Evolutionary conservation across 1,284 basidiomycete species (phyloP), one percentile per base, ranked within the genome.

Genomic region (Coniferiporia sulphurascens): DNA sequence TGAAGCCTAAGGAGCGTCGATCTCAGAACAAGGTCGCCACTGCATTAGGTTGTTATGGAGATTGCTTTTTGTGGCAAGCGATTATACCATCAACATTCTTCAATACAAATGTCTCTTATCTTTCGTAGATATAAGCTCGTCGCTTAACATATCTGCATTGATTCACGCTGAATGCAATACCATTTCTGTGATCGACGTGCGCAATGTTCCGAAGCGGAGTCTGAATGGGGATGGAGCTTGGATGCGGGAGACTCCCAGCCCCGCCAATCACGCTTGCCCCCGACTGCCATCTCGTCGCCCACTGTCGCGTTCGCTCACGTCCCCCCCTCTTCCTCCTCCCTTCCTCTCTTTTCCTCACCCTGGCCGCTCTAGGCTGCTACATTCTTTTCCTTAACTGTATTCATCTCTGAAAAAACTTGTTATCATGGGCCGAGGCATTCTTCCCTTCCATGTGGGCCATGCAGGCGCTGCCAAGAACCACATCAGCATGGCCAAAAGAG

Each of bases 361-460:
- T 22, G 13, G 53, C 48, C 56, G 36, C 1, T 17, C 56, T 38
- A n/a, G 56, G 56, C 50, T 44, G 35, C 50, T 36, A 52, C 56
- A 35, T 21, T 58, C 56, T 43, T 59, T 59, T 55, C 52, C 41
- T 43, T 45, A 38, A 49, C 52, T 55, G 48, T 21, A 35, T 48
- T 38, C 15, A 52, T 38, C 12, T 22, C 27, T 36, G 27, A 41
- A 55, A 55, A 12, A 55, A 12, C 4, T 19, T 48, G 10, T 45
- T 10, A n/a, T 17, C 36, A 58, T 55, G 51, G 48, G 45, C 38
- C 38, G 38, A 41, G 38, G 38, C 38, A 32, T 34, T 36, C 19
- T 49, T 19, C 35, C 44, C n/a, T 58, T 62, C 46, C 60, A 55
- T 34, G 45, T 61, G n/a, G 60, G 55, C 21, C 51, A 57, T 56